These are phyloP conservation scores for Ceratocystis lukuohia DNA, from an alignment of 2,329 filamentous ascomycete genomes.

Conservation along the genomic window DNA sequence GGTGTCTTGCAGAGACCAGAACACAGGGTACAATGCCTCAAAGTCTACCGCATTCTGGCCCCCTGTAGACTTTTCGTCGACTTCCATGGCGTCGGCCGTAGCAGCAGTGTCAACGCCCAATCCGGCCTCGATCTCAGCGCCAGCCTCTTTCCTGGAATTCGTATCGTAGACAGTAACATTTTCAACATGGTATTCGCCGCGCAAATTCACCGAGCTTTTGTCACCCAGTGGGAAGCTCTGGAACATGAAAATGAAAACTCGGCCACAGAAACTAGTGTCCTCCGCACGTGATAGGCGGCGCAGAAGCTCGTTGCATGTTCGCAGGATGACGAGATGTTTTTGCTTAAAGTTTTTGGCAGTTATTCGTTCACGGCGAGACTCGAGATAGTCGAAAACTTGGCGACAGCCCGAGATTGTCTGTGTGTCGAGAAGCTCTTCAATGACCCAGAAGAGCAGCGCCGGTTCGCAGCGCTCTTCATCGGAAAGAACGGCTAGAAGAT, in stretches of 20 bases:
- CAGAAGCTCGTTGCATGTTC: conserved; percentile 90
- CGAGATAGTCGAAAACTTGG: conserved; percentile 85
- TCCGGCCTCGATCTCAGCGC: conserved; percentile 18
- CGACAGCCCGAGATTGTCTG: conserved; percentile 88
- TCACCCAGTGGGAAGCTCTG: conserved; percentile 95
- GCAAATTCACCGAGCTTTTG: conserved; percentile 90
- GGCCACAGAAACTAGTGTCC: conserved; percentile 91
- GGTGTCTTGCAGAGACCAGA: conserved; percentile 84
- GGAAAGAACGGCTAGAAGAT: conserved; percentile 77
- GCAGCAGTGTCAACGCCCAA: conserved; percentile 20
- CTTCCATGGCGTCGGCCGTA: conserved; percentile 47
- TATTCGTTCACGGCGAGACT: conserved; percentile 80
- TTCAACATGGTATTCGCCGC: conserved; percentile 90
- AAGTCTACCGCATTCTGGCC: conserved; percentile 32
- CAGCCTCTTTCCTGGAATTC: conserved; percentile 27
- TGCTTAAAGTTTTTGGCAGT: conserved; percentile 67
- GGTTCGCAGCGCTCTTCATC: conserved; percentile 68
- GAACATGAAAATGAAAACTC: conserved; percentile 97
- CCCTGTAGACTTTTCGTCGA: conserved; percentile 40
- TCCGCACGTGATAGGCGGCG: conserved; percentile 86
- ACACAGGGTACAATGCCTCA: conserved; percentile 70
- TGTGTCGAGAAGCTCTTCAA: conserved; percentile 90
- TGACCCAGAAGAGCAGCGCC: conserved; percentile 72
- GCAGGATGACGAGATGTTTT: conserved; percentile 79
- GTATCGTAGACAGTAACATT: conserved; percentile 81